Evolutionary conservation across 176 grass and related monocot species (phyloP), one percentile per base, ranked within the genome.

Genomic region (Oryza coarctata): DNA sequence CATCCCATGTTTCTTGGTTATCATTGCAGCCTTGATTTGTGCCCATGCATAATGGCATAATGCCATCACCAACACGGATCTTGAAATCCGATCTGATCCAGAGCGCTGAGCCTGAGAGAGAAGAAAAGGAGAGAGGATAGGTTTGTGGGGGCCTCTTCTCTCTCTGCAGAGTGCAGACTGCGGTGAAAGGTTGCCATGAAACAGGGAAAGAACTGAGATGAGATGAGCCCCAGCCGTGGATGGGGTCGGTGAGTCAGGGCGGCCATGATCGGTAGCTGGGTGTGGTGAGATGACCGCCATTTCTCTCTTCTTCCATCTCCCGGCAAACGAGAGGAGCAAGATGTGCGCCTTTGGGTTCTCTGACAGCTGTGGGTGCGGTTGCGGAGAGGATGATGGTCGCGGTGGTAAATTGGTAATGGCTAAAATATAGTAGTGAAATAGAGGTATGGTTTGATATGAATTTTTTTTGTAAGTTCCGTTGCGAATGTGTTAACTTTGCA

Each of bases 281-380:
- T 15, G 65, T 55, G 35, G 15, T 75, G 73, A 70, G 47, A n/a
- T 69, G 63, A 75, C 47, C 33, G 12, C 33, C 71, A 57, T 36
- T 74, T 50, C 32, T 32, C 3, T 63, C 35, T 36, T 31, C 40
- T 32, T 33, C 5, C 71, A 23, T 41, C 13, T 5, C 23, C 6
- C 23, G 6, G 38, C 72, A 34, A 34, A 33, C 20, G 49, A 32
- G 28, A 12, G 38, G 23, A 44, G 47, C 30, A 52, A 12, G 45
- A 44, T 65, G 74, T 65, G 65, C 45, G 33, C 50, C 73, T 76
- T 82, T 58, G 38, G 38, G 30, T 86, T 80, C 69, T 80, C 74
- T 70, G 40, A 47, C 65, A 67, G 69, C 58, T 35, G 12, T 68
- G 32, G 39, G 61, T 80, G 76, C 29, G 69, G 63, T 15, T 47